A percentile compares a stretch with the other conserved stretches of the same genome.
Evolutionary conservation across 345 rosid genomes (phyloP).

Genomic region (Eucalyptus erythrocorys): DNA sequence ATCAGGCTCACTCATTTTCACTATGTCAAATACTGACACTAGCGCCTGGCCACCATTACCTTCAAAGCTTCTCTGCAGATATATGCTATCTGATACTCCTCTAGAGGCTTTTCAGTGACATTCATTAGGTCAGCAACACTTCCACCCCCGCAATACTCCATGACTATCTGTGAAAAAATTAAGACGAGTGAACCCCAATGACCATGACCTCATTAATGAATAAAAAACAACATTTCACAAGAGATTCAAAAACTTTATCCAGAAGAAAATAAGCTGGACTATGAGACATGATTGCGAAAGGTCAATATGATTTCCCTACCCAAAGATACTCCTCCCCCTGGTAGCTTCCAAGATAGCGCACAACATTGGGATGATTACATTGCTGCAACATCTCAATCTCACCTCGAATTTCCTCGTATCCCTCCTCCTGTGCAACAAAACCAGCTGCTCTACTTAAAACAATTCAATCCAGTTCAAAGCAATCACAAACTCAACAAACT

Average conservation of each 20-base stretch:
- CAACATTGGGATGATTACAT: slow-evolving; percentile 94
- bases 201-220: neutral
- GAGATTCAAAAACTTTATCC: neutral
- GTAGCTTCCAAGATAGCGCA: slow-evolving; percentile 91
- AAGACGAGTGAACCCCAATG: neutral
- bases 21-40: neutral
- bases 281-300: neutral
- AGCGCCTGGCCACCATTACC: slow-evolving; percentile 24
- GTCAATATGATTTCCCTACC: slow-evolving; percentile 29
- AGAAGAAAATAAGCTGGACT: neutral
- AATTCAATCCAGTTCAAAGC: neutral
- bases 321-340: slow-evolving; percentile 99
- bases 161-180: slow-evolving; percentile 67
- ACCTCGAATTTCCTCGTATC: slow-evolving; percentile 95
- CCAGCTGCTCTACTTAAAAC: neutral
- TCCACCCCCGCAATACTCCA: slow-evolving; percentile 99
- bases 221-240: neutral
- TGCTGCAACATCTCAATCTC: slow-evolving; percentile 99
- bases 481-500: neutral
- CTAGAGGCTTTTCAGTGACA: slow-evolving; percentile 78
- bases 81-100: slow-evolving; percentile 95
- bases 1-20: neutral
- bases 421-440: slow-evolving; percentile 64
- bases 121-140: slow-evolving; percentile 96
- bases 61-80: slow-evolving; percentile 89